These are phyloP conservation scores for Mycena pura DNA, from an alignment of 768 basidiomycete genomes.

Conservation along the genomic window DNA sequence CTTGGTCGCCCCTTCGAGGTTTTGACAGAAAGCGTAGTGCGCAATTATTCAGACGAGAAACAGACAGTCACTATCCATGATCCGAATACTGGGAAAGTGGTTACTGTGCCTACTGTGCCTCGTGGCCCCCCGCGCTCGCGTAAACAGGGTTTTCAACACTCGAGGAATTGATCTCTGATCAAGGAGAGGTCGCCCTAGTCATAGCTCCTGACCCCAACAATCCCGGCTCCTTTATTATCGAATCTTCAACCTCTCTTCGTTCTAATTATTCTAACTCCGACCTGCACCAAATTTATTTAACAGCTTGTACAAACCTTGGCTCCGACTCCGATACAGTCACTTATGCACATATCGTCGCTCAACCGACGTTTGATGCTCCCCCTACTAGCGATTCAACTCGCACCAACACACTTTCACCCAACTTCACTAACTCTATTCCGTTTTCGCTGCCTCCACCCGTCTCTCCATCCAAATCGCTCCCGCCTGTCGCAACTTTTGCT, in stretches of 20 bases:
- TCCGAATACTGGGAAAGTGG: not conserved
- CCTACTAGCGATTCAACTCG: not conserved
- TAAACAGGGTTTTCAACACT: not conserved
- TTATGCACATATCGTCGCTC: not conserved
- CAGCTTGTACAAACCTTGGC: not conserved
- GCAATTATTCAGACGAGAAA: not conserved
- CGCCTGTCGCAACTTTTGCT: not conserved
- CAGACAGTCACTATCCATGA: conserved; percentile 3
- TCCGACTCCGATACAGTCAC: not conserved
- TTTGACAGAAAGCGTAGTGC: not conserved
- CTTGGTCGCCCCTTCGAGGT: conserved; percentile 16
- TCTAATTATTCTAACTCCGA: not conserved
- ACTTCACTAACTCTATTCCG: not conserved
- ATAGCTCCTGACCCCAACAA: not conserved
- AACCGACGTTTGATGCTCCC: not conserved
- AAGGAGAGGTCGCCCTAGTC: conserved; percentile 3
- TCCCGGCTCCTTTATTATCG: not conserved
- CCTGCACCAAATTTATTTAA: not conserved
- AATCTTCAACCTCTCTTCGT: not conserved
- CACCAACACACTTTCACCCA: not conserved
- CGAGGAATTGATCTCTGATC: conserved; percentile 3
- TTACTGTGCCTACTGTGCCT: conserved; percentile 2
- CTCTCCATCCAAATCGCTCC: not conserved
- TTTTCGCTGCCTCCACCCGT: not conserved
- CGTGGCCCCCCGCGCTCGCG: not conserved